A percentile compares a stretch with the other conserved stretches of the same genome.
Conservation (phyloP, 305 asterid genomes). For the Ajuga reptans region DNA sequence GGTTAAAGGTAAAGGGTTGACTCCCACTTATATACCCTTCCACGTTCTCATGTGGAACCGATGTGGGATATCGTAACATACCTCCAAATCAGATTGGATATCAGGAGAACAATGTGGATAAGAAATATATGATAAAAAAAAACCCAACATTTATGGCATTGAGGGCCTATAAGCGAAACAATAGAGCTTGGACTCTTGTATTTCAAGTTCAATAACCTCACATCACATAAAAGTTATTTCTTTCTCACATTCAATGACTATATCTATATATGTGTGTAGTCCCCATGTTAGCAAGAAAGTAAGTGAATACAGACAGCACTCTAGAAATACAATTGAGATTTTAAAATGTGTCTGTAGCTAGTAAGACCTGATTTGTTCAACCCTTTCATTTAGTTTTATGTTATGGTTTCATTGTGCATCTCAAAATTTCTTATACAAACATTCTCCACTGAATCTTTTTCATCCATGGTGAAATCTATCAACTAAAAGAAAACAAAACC, state of each 20-base stretch:
- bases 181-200: background rate
- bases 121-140: background rate
- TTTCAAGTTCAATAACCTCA: background rate
- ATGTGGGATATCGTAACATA: too few species aligned
- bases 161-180: background rate
- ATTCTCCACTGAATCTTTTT: background rate
- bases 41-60: too few species aligned
- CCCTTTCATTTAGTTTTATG: constrained; percentile 7
- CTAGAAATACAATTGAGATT: constrained; percentile 1
- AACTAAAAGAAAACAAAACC: background rate
- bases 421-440: background rate
- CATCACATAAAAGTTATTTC: background rate
- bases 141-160: background rate
- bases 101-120: background rate
- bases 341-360: background rate
- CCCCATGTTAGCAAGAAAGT: constrained; percentile 9
- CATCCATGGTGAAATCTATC: constrained; percentile 7
- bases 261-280: background rate
- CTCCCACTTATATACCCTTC: too few species aligned
- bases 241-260: background rate
- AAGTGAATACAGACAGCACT: background rate
- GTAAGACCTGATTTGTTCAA: background rate
- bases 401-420: background rate
- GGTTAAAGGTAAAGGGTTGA: too few species aligned
- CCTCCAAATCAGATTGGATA: background rate